A percentile compares a stretch with the other conserved stretches of the same genome.
These are phyloP conservation scores for Globisporangium splendens DNA, from an alignment of 352 stramenopile genomes.

Conservation along the genomic window DNA sequence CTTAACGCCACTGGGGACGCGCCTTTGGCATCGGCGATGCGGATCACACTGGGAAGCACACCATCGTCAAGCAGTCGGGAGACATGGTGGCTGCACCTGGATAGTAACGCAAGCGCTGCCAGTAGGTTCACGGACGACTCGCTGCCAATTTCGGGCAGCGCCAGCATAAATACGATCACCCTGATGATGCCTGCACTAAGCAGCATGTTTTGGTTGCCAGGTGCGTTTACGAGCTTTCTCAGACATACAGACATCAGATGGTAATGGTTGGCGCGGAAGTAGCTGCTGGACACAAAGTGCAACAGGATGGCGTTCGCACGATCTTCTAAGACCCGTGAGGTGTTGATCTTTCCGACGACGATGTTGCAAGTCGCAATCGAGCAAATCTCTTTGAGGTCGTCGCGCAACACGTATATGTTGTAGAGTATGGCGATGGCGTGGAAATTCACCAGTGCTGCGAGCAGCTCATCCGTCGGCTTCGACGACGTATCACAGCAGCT, in stretches of 20 bases:
- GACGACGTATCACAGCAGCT: conserved; percentile 42
- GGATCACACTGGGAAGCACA: conserved; percentile 45
- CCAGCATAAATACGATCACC: conserved; percentile 50
- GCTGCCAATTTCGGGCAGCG: conserved; percentile 20
- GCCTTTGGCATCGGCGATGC: conserved; percentile 34
- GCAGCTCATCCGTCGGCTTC: conserved; percentile 9
- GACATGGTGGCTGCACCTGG: conserved; percentile 40
- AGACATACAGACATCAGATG: conserved; percentile 41
- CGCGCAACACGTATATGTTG: conserved; percentile 44
- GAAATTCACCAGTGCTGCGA: conserved; percentile 49
- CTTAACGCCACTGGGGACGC: conserved; percentile 24
- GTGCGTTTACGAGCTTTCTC: conserved; percentile 61
- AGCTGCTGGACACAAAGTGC: conserved; percentile 44
- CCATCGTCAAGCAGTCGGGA: conserved; percentile 43
- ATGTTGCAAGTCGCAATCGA: conserved; percentile 63
- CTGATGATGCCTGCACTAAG: conserved; percentile 36
- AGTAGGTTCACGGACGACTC: conserved; percentile 44
- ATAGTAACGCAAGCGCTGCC: conserved; percentile 45
- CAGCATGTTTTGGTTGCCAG: conserved; percentile 51
- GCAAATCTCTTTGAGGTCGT: conserved; percentile 54
- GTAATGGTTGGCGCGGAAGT: conserved; percentile 36
- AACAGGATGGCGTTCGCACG: conserved; percentile 44
- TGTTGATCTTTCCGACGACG: conserved; percentile 61
- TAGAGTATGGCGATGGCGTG: conserved; percentile 38
- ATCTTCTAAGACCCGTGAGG: conserved; percentile 51